Percentiles rank a stretch among this genome's conserved stretches.
Conservation (phyloP, 208 protist species). For the Endotrypanum monterogeii region DNA sequence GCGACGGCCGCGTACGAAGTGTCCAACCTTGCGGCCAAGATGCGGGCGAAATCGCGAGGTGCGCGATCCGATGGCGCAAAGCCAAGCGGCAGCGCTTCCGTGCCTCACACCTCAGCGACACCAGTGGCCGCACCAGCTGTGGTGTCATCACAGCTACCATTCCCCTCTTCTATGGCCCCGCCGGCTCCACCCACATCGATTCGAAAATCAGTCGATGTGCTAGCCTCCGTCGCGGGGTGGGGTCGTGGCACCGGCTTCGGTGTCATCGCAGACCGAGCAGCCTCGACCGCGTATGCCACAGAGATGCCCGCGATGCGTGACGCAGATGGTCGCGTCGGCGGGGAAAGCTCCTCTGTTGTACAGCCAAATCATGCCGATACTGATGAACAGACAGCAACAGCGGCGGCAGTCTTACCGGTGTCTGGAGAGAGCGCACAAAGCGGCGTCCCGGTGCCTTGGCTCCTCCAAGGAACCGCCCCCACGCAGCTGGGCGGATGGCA, state of each 20-base stretch:
- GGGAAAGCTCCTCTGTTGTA: neutral
- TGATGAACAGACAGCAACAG: neutral
- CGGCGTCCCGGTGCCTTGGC: constrained; percentile 10
- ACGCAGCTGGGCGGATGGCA: constrained; percentile 9
- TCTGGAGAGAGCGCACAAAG: neutral
- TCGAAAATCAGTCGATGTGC: constrained; percentile 24
- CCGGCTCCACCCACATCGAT: constrained; percentile 15
- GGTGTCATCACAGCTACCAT: neutral
- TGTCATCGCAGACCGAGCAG: constrained; percentile 24
- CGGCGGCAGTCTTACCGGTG: neutral
- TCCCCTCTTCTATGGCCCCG: neutral
- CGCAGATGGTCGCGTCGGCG: neutral
- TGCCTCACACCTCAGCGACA: neutral
- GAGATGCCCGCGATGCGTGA: neutral
- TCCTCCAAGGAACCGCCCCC: neutral
- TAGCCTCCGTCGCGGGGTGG: constrained; percentile 28
- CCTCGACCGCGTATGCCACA: constrained; percentile 1
- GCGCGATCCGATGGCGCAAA: neutral
- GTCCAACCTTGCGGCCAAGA: neutral
- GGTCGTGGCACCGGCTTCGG: constrained; percentile 28
- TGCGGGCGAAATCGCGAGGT: neutral
- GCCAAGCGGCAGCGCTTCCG: neutral
- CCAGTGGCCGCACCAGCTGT: neutral
- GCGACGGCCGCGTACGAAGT: constrained; percentile 13
- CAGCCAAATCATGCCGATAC: neutral